Evolutionary conservation across 768 basidiomycete species (phyloP).

Genomic region (Suillus decipiens): DNA sequence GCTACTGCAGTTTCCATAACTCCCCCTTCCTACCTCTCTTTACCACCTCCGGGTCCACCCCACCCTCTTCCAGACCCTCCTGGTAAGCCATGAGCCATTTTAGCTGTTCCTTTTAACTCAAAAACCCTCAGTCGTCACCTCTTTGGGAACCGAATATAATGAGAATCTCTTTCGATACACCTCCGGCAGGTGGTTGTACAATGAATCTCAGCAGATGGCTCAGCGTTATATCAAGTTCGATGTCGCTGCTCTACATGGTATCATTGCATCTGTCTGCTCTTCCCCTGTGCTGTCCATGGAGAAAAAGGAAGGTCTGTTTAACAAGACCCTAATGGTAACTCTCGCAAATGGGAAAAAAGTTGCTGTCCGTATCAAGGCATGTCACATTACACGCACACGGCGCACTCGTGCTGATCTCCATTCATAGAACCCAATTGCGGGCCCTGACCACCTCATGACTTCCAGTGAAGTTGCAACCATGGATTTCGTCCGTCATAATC

Average conservation of each 20-base stretch:
- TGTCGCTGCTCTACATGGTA: constrained; percentile 21
- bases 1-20: constrained; percentile 16
- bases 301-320: constrained; percentile 20
- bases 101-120: neutral
- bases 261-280: constrained; percentile 13
- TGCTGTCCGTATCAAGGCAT: constrained; percentile 17
- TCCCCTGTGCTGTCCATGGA: constrained; percentile 20
- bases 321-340: constrained; percentile 17
- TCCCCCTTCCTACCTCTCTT: constrained; percentile 16
- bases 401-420: neutral
- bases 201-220: constrained; percentile 23
- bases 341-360: constrained; percentile 16
- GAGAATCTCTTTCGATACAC: constrained; percentile 17
- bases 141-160: constrained; percentile 7
- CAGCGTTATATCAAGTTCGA: constrained; percentile 19
- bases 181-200: constrained; percentile 31
- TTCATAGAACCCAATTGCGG: constrained; percentile 26
- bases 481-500: constrained; percentile 29
- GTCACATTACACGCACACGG: neutral
- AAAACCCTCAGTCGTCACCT: constrained; percentile 5
- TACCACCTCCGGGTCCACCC: constrained; percentile 13
- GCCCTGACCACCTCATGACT: constrained; percentile 29
- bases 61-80: neutral
- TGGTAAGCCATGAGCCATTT: constrained; percentile 4
- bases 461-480: constrained; percentile 41